Percentiles rank a stretch among this genome's conserved stretches.
phyloP scores from a whole-genome alignment of 192 early-diverging fungal genomes.

The Linnemannia hyalina region DNA sequence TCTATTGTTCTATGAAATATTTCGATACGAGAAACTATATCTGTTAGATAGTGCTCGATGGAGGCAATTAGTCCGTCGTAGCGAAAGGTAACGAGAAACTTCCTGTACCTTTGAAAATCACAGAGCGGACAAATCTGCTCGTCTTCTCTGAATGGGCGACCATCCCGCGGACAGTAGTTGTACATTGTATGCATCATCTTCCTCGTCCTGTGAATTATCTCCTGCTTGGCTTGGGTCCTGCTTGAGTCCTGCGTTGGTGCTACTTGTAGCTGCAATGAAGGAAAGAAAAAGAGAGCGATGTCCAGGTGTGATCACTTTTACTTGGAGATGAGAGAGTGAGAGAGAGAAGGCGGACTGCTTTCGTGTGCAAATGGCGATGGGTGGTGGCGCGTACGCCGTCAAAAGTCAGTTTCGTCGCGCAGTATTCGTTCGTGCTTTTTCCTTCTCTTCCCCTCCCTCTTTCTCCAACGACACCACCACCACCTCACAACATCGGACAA shows the following conservation, averaged over 20 bases:
- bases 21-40: not conserved
- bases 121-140: conserved; percentile 51
- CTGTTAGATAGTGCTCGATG: not conserved
- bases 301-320: too few species aligned
- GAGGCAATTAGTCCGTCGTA: not conserved
- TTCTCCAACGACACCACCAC: not conserved
- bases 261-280: too few species aligned
- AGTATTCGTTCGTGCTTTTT: not conserved
- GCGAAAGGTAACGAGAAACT: too few species aligned
- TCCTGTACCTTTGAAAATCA: conserved; percentile 47
- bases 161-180: conserved; percentile 55
- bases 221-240: not conserved
- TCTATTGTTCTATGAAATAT: conserved; percentile 19
- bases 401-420: conserved; percentile 5
- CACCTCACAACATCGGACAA: not conserved
- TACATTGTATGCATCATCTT: conserved; percentile 34
- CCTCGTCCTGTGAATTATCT: not conserved
- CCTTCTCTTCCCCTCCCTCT: not conserved
- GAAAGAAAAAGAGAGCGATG: too few species aligned
- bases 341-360: not conserved
- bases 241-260: not conserved
- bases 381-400: not conserved
- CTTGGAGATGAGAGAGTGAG: not conserved
- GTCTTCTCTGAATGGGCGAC: conserved; percentile 41
- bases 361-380: not conserved